Evolutionary conservation across 257 asterid species (phyloP), one percentile per base, ranked within the genome.

Genomic region (Ballota nigra): DNA sequence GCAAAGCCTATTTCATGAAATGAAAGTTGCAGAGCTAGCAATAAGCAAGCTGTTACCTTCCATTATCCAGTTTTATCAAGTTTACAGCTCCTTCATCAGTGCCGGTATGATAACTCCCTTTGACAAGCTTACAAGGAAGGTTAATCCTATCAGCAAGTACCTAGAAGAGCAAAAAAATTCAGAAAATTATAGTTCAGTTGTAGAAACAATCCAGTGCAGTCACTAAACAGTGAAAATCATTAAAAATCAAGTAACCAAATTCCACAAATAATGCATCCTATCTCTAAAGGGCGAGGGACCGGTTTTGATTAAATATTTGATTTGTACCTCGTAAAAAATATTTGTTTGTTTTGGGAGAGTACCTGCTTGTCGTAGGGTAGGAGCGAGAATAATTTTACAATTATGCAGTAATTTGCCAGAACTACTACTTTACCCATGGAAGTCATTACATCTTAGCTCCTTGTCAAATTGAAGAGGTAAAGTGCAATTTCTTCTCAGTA

Each of bases 31-130:
- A 66, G 18, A 24, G 63, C 33, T 33, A 45, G 57, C n/a, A 57
- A 47, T 24, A 66, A 43, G 38, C 24, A 66, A 68, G 71, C 16
- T 13, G 58, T 56, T 88, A 92, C 99, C 99, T 90, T 84, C 97
- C 98, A 68, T 83, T 81, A 58, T 90, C 98, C 89, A 95, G 81
- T 86, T 82, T 95, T 72, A 95, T 88, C 84, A 95, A 84, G 88
- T 89, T 90, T 69, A 95, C 97, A 71, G 99, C 99, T 79, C 99
- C 99, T 56, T 95, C 97, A 83, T 95, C 99, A 6, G 98, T 87
- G 77, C 98, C 98, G 63, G 98, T 92, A 80, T 92, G 90, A 81
- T 95, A 90, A 80, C 98, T 95, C 78, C 99, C 99, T 79, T 92
- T 95, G 61, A 92, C 96, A 58, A 95, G 91, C 94, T 84, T 95